Base-by-base conservation (phyloP, 139 green algal species). In the Microglena sp. region DNA sequence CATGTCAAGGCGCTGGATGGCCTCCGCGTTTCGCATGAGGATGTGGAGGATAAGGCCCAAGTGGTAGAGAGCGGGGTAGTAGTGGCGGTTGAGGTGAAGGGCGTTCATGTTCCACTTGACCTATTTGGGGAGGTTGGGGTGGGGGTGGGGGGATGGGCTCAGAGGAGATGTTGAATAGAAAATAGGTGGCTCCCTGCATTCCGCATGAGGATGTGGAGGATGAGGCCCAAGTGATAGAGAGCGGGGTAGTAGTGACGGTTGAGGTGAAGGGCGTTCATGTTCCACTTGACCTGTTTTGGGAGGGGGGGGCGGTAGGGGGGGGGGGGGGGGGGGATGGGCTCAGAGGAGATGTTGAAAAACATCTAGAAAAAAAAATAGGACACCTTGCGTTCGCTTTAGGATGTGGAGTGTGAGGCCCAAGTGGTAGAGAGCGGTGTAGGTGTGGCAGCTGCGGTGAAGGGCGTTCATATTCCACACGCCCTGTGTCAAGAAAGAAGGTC, bases 41-140 rank as follows among this genome's bases (percentile, higher is more conserved):
- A 78, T 55, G 33, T 73, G 43, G 44, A 78, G 71, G 27, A 71
- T 50, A 34, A 78, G 54, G n/a, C 66, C 71, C 31, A 78, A 43
- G 66, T 78, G 71, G 66, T 78, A 73, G 4, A 73, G 53, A 26
- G 71, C 71, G 29, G 68, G 71, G 66, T 71, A 78, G 66, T 78
- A 78, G 46, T 22, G 33, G 6, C 54, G 60, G 55, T 78, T 78
- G 50, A 65, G 66, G n/a, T 45, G 4, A 4, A 78, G 66, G 2
- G 71, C 71, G n/a, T 66, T 18, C 3, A 66, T 30, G 71, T 46
- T 66, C 63, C 55, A 66, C 1, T 45, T 33, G 26, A 64, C 40
- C 56, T 64, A 26, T 26, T n/a, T 56, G 28, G 11, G 26, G 6
- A n/a, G 26, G 6, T 24, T 18, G 32, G 29, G 46, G 24, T n/a